These are phyloP conservation scores for Poa annua DNA, from an alignment of 176 grass and related monocot species.

Conservation along the genomic window DNA sequence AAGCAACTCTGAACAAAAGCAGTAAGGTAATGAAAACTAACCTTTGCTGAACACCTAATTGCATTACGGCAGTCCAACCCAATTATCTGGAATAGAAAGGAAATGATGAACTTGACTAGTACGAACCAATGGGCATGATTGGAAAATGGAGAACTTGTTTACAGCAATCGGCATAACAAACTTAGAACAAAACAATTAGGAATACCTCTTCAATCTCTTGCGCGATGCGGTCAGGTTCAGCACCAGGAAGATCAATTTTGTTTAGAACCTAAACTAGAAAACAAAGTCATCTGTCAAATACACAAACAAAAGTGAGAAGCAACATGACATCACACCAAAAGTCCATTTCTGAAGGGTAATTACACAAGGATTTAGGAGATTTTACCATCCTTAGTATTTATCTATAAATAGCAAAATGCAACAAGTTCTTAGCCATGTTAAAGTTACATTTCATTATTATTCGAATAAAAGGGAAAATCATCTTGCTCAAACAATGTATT, in stretches of 20 bases:
- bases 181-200: neutral
- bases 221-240: slow-evolving; percentile 83
- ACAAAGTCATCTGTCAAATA: slow-evolving; percentile 40
- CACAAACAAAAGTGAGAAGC: slow-evolving; percentile 36
- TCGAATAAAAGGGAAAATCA: neutral
- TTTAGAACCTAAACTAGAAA: slow-evolving; percentile 84
- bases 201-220: slow-evolving; percentile 96
- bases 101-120: slow-evolving; percentile 13
- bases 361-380: neutral
- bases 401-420: slow-evolving; percentile 28
- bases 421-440: slow-evolving; percentile 23
- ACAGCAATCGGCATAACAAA: neutral
- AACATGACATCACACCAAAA: slow-evolving; percentile 16
- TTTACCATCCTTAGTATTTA: slow-evolving; percentile 15
- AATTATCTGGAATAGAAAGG: slow-evolving; percentile 66
- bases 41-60: slow-evolving; percentile 97
- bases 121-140: slow-evolving; percentile 15
- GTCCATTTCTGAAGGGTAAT: slow-evolving; percentile 10
- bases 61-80: slow-evolving; percentile 91
- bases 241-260: slow-evolving; percentile 99
- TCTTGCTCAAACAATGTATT: slow-evolving; percentile 30
- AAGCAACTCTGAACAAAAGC: neutral
- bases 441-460: slow-evolving; percentile 5
- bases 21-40: slow-evolving; percentile 45
- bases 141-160: slow-evolving; percentile 7